These are phyloP conservation scores for Cokeromyces recurvatus DNA, from an alignment of 371 early-diverging fungal genomes.

Conservation along the genomic window DNA sequence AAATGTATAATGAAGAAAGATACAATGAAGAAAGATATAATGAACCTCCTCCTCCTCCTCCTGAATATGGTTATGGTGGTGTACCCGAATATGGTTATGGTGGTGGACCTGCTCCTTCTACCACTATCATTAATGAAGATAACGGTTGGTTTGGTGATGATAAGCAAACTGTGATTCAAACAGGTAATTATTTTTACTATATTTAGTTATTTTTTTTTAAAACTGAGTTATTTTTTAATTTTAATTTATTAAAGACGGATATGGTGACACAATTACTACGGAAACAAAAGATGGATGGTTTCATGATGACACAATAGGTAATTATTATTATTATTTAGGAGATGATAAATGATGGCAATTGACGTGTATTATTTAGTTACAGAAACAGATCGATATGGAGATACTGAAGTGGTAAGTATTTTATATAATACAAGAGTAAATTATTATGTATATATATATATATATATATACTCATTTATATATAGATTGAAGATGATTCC, in stretches of 20 bases:
- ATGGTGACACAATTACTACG: slow-evolving; percentile 30
- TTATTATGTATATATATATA: no score
- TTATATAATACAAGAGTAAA: no score
- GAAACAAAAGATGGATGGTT: slow-evolving; percentile 34
- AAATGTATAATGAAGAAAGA: no score
- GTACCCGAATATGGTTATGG: not conserved
- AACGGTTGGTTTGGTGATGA: slow-evolving; percentile 37
- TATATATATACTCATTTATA: no score
- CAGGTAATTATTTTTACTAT: slow-evolving; percentile 24
- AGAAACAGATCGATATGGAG: slow-evolving; percentile 31
- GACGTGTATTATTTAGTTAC: no score
- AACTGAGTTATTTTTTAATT: not conserved
- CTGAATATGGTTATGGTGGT: not conserved
- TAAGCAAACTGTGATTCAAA: slow-evolving; percentile 28
- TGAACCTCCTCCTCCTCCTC: not conserved
- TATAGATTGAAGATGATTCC: not conserved
- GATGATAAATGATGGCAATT: no score
- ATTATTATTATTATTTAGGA: no score
- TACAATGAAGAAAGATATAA: slow-evolving; percentile 16
- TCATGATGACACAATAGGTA: slow-evolving; percentile 25
- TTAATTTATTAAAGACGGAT: slow-evolving; percentile 19
- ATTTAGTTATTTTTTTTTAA: not conserved
- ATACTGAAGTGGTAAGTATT: slow-evolving; percentile 22
- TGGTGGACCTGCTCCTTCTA: no score
- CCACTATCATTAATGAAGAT: slow-evolving; percentile 39